phyloP scores from a whole-genome alignment of 2,329 filamentous ascomycete species.

The Nemania abortiva region DNA sequence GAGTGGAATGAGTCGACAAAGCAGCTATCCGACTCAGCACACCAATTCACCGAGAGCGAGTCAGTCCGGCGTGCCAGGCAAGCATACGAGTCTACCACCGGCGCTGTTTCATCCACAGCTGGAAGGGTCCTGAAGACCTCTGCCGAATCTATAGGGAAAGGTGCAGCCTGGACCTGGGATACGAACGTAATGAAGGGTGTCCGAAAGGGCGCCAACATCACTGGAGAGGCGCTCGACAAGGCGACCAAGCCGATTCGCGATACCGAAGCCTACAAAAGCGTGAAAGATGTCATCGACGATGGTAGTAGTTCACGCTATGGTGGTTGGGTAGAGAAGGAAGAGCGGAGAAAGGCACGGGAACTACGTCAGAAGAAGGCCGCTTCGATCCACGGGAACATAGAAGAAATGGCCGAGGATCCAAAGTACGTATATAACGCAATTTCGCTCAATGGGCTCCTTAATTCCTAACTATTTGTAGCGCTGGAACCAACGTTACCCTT shows the following conservation, averaged over 20 bases:
- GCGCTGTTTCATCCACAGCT: slow-evolving; percentile 82
- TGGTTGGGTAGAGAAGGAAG: slow-evolving; percentile 96
- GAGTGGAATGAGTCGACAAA: slow-evolving; percentile 99
- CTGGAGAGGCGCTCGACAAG: slow-evolving; percentile 89
- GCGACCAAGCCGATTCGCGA: slow-evolving; percentile 94
- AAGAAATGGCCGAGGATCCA: slow-evolving; percentile 84
- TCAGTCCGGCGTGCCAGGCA: slow-evolving; percentile 86
- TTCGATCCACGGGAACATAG: slow-evolving; percentile 62
- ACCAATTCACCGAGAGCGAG: slow-evolving; percentile 94
- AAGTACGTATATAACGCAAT: slow-evolving; percentile 71
- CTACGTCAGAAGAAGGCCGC: slow-evolving; percentile 73
- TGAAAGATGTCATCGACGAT: slow-evolving; percentile 97
- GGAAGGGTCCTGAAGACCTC: slow-evolving; percentile 86
- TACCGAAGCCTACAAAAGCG: slow-evolving; percentile 93
- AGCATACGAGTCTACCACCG: slow-evolving; percentile 88
- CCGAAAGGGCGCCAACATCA: slow-evolving; percentile 85
- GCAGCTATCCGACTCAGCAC: slow-evolving; percentile 86
- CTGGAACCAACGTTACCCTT: slow-evolving; percentile 91
- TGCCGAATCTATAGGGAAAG: slow-evolving; percentile 86
- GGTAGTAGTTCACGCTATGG: slow-evolving; percentile 96
- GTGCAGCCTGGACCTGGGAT: slow-evolving; percentile 97
- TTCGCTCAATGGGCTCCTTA: slow-evolving; percentile 40
- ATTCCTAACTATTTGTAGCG: slow-evolving; percentile 68
- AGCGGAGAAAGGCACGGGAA: slow-evolving; percentile 84
- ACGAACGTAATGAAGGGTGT: slow-evolving; percentile 93